Conservation (phyloP, 2,329 filamentous ascomycete species). For the Knufia fluminis region DNA sequence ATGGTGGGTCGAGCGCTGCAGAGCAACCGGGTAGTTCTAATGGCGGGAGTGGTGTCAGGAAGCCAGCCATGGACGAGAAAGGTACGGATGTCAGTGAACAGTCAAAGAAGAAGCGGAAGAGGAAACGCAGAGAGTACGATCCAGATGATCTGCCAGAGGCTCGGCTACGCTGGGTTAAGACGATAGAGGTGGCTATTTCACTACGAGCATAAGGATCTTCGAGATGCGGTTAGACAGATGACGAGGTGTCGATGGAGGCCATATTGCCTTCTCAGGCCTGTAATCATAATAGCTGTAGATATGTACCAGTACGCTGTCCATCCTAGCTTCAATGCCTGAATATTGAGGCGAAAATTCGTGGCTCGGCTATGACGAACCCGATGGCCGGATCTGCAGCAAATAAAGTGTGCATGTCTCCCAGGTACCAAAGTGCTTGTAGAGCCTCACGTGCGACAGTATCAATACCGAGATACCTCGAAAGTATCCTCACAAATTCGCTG, state of each 20-base stretch:
- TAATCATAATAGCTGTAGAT: too few relatives aligned
- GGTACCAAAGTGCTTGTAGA: not conserved
- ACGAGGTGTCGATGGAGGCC: too few relatives aligned
- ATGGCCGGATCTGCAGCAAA: not conserved
- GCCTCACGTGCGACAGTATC: not conserved
- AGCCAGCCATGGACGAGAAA: not conserved
- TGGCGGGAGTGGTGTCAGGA: not conserved
- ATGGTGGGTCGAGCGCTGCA: not conserved
- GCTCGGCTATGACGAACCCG: not conserved
- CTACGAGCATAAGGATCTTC: constrained; percentile 25
- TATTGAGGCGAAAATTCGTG: not conserved
- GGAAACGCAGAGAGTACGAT: constrained; percentile 24
- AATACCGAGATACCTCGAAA: not conserved
- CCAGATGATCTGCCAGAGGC: constrained; percentile 34
- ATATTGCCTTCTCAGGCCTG: too few relatives aligned
- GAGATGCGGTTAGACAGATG: too few relatives aligned
- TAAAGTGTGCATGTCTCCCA: not conserved
- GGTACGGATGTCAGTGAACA: constrained; percentile 15
- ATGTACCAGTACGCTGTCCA: too few relatives aligned
- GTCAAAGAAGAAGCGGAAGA: constrained; percentile 24
- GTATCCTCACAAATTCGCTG: not conserved
- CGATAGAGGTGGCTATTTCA: constrained; percentile 37
- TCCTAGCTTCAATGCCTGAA: not conserved
- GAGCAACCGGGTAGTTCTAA: not conserved
- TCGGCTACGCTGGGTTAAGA: constrained; percentile 39